Evolutionary conservation across 176 grass and related monocot species (phyloP).

Genomic region (Melocanna baccifera): DNA sequence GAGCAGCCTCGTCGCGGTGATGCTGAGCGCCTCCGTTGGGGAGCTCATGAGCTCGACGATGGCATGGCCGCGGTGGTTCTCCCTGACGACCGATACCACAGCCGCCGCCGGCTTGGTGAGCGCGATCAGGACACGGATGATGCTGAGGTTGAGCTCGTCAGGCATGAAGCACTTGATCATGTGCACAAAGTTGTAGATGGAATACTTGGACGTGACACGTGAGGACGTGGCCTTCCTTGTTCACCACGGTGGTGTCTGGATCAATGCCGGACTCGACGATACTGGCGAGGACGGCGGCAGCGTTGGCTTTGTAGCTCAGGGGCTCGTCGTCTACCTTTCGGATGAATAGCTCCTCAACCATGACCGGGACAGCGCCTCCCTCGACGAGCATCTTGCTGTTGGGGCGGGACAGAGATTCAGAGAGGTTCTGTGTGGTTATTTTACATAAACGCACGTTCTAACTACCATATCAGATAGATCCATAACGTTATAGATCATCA

Average conservation of each 20-base stretch:
- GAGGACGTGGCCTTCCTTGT: constrained; percentile 88
- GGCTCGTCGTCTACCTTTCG: constrained; percentile 47
- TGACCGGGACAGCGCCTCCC: constrained; percentile 44
- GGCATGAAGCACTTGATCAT: constrained; percentile 74
- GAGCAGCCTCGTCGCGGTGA: constrained; percentile 59
- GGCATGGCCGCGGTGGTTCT: constrained; percentile 51
- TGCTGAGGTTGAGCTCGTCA: constrained; percentile 60
- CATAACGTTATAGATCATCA: too few species aligned
- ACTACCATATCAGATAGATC: too few species aligned
- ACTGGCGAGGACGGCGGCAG: constrained; percentile 60
- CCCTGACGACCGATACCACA: constrained; percentile 57
- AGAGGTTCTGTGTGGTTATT: too few species aligned
- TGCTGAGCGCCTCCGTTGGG: constrained; percentile 43
- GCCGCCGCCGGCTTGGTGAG: constrained; percentile 53
- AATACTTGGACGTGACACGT: constrained; percentile 85
- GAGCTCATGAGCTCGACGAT: constrained; percentile 64
- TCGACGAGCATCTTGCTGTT: constrained; percentile 62
- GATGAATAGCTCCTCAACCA: constrained; percentile 72
- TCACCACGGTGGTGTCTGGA: constrained; percentile 58
- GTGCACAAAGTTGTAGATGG: constrained; percentile 75
- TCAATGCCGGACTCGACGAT: constrained; percentile 62
- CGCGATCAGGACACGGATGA: constrained; percentile 58
- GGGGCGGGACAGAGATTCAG: too few species aligned
- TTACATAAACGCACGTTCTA: too few species aligned
- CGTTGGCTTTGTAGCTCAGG: constrained; percentile 50